These are phyloP conservation scores for Cryptosporidium tyzzeri DNA, from an alignment of 169 alveolate genomes.

Conservation along the genomic window DNA sequence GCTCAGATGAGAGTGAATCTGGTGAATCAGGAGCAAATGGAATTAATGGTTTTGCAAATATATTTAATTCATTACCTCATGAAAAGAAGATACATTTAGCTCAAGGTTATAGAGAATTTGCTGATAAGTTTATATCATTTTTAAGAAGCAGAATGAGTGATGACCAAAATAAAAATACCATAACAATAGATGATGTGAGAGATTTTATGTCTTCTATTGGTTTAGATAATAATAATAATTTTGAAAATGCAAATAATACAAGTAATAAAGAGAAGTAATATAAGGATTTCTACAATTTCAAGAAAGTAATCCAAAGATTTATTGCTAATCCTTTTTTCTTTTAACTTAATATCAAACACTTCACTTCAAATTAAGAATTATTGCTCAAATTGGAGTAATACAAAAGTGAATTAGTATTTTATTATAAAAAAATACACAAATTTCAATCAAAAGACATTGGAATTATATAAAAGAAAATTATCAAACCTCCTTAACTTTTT, in stretches of 20 bases:
- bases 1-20: slow-evolving; percentile 47
- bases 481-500: no score
- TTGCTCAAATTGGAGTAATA: background rate
- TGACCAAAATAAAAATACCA: slow-evolving; percentile 28
- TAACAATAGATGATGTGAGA: slow-evolving; percentile 29
- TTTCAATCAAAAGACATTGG: no score
- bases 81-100: slow-evolving; percentile 60
- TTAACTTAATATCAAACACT: no score
- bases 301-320: no score
- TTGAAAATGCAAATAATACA: background rate
- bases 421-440: no score
- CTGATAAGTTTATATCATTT: slow-evolving; percentile 55
- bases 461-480: background rate
- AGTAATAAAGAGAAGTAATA: background rate
- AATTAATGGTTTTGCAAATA: background rate
- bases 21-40: slow-evolving; percentile 1
- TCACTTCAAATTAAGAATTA: no score
- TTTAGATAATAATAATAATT: background rate
- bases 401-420: no score
- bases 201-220: slow-evolving; percentile 45
- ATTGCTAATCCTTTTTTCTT: no score
- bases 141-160: slow-evolving; percentile 20
- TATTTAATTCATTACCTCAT: slow-evolving; percentile 54
- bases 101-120: slow-evolving; percentile 64
- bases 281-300: background rate